Conservation (phyloP, 257 asterid genomes). For the Eucommia ulmoides region DNA sequence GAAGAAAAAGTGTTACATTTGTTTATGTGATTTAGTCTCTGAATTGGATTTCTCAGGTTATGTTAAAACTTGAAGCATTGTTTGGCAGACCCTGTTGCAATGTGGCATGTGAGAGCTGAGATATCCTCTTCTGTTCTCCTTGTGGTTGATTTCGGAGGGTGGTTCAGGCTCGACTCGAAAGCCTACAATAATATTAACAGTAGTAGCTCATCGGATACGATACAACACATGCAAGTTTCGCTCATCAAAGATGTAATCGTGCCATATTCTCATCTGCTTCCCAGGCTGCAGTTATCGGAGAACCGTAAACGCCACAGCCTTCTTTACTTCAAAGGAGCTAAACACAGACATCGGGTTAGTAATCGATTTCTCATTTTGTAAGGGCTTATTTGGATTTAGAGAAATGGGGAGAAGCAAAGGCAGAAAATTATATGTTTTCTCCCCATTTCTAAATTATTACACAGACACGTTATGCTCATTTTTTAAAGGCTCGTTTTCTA, state of each 20-base stretch:
- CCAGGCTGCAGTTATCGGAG: slow-evolving; percentile 44
- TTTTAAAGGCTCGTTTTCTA: too few relatives aligned
- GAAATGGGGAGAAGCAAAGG: too few relatives aligned
- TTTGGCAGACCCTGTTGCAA: slow-evolving; percentile 99
- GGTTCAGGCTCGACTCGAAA: slow-evolving; percentile 70
- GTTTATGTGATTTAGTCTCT: slow-evolving; percentile 59
- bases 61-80: slow-evolving; percentile 89
- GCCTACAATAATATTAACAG: slow-evolving; percentile 32
- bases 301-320: slow-evolving; percentile 48
- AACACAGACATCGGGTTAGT: slow-evolving; percentile 92
- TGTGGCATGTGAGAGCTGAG: slow-evolving; percentile 88
- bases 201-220: slow-evolving; percentile 38
- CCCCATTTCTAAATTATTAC: too few relatives aligned
- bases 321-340: slow-evolving; percentile 95
- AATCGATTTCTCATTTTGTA: slow-evolving; percentile 3
- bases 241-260: slow-evolving; percentile 82
- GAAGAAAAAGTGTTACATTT: too few relatives aligned
- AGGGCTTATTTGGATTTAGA: too few relatives aligned
- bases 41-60: slow-evolving; percentile 75
- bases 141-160: slow-evolving; percentile 96
- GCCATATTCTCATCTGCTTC: slow-evolving; percentile 85
- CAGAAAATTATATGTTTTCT: too few relatives aligned
- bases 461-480: too few relatives aligned
- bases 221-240: slow-evolving; percentile 86
- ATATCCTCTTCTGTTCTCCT: slow-evolving; percentile 79